These are phyloP conservation scores for Arthrobotrys iridis DNA, from an alignment of 2,329 filamentous ascomycete genomes.

Conservation along the genomic window DNA sequence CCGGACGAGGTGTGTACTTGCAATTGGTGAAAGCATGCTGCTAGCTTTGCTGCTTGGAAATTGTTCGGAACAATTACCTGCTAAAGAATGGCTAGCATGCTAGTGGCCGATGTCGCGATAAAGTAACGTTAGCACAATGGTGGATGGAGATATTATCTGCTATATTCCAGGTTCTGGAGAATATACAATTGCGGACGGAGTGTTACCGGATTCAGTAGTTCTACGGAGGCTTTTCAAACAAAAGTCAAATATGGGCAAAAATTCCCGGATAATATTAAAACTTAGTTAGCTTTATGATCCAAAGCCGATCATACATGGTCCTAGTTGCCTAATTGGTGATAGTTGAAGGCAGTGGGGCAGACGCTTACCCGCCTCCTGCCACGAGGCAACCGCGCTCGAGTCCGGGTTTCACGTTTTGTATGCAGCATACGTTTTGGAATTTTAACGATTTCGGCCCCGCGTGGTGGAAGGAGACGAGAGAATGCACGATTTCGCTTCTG, in stretches of 20 bases:
- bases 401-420: too few species aligned
- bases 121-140: slow-evolving; percentile 42
- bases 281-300: background rate
- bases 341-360: slow-evolving; percentile 2
- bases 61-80: background rate
- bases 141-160: slow-evolving; percentile 32
- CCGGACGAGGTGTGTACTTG: background rate
- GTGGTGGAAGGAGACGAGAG: slow-evolving; percentile 23
- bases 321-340: slow-evolving; percentile 12
- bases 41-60: too few species aligned
- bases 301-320: background rate
- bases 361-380: slow-evolving; percentile 19
- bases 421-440: too few species aligned
- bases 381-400: background rate
- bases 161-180: background rate
- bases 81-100: background rate
- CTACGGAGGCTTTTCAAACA: slow-evolving; percentile 35
- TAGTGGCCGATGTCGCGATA: slow-evolving; percentile 45
- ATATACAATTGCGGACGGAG: background rate
- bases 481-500: slow-evolving; percentile 2
- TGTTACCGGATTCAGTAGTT: slow-evolving; percentile 31
- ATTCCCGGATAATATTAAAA: too few species aligned
- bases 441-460: background rate
- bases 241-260: too few species aligned
- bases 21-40: slow-evolving; percentile 23